Base-by-base conservation (phyloP, 176 grass and related monocot genomes). In the Triticum aestivum region DNA sequence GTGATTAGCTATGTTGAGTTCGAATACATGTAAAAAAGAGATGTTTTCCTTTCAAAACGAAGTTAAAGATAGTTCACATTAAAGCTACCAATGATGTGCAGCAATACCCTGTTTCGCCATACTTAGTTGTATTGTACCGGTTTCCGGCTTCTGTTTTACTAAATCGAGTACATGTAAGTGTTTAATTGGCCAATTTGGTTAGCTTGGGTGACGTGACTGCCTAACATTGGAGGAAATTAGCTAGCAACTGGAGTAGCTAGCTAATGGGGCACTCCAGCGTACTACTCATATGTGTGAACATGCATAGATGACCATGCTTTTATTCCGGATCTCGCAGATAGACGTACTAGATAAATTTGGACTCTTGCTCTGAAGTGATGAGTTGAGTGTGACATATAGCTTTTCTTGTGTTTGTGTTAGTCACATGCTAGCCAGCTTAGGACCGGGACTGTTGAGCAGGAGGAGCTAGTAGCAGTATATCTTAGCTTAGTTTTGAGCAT, bases 321-420 rank as follows among this genome's bases (percentile, higher is more conserved):
- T 9, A 9, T 18, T 68, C 14, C 13, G 20, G 14, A 35, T 20
- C 30, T 20, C 3, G 49, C 32, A 34, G 15, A 15, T 18, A 8
- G 65, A 67, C 17, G 8, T 14, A 67, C 6, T 9, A 20, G 3
- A 69, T 69, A 11, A 34, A 70, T 38, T 69, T 70, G 34, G 67
- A 70, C 33, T 69, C 67, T 69, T 69, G 33, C 12, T 21, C 17
- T 18, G 34, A 70, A 70, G 17, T 5, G 18, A 70, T 38, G 67
- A 70, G 3, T 70, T 38, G 33, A 39, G 17, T 70, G 34, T 39
- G 17, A 8, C 3, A 62, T 39, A 47, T 41, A 15, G 6, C 18
- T 23, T 14, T 51, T 37, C 78, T 11, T 44, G 58, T 75, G 68
- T 49, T 29, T 75, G 85, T 81, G 85, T 52, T 37, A 37, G 78